Evolutionary conservation across 352 stramenopile genomes (phyloP), one percentile per base, ranked within the genome.

Genomic region (Lagenidium giganteum): DNA sequence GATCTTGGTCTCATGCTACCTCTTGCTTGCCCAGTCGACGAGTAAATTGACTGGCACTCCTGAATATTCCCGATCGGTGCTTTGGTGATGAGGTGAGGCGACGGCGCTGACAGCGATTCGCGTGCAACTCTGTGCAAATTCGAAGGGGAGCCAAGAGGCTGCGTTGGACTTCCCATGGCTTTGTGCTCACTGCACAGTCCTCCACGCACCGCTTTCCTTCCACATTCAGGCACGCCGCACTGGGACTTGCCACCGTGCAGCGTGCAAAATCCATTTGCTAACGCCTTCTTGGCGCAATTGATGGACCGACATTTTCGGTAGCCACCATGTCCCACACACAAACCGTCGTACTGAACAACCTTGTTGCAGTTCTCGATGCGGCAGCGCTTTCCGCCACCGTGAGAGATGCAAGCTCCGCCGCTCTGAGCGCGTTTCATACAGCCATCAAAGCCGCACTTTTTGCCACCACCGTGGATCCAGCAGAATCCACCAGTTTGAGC

Each of bases 321-420:
- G 29, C 70, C 70, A 3, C 70, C 70, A 25, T 83, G 70, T 20
- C 58, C 57, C 7, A 81, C 67, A 18, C 72, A 85, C 0, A 82
- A 67, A 17, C 70, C 61, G 13, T 78, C 70, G 32, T 77, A 81
- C 55, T 84, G 71, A 21, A 82, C 69, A 8, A 81, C 68, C 51
- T 85, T 85, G 47, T 69, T 77, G 49, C 69, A 82, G n/a, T 35
- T 63, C 16, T 57, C 59, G 7, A 67, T 61, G 12, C 63, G 66
- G 42, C 69, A 82, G 7, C 69, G 55, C 35, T 81, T 78, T 23
- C 68, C 65, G 17, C 69, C 69, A 40, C 68, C 64, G 37, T 76
- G 64, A 5, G 54, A 57, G 23, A 73, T 74, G 34, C 68, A 80
- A 29, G 50, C 56, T 32, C 67, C 67, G 21, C 65, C 62, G 26